Base-by-base conservation (phyloP, 2,329 filamentous ascomycete genomes). In the Botrytis byssoidea region DNA sequence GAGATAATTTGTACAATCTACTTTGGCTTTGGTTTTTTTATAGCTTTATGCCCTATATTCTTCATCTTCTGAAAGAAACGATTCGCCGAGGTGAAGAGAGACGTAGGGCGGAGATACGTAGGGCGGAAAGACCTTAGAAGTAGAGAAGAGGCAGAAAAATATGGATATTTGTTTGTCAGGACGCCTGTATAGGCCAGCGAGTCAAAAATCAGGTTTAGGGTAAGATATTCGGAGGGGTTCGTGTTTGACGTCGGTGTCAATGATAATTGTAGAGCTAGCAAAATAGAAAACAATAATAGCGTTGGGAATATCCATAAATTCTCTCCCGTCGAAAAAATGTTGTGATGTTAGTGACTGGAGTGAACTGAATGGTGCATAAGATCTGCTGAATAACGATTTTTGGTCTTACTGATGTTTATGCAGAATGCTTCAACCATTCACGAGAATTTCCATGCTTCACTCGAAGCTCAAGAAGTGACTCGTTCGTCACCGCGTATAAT, bases 361-460 rank as follows among this genome's bases (percentile, higher is more conserved):
- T n/a, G 3, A n/a, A 16, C 4, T 55, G 12, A 2, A n/a, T 32
- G n/a, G 3, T 29, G 14, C 12, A 57, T 29, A 9, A 2, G 14
- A 29, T 32, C 3, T 7, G 51, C n/a, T 29, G 12, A 32, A 57
- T 29, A 3, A 29, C 3, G 6, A 4, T 29, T 18, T n/a, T 0
- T 55, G 1, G 4, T 18, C 6, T 55, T 29, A 18, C 6, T 18
- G n/a, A 29, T 18, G n/a, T 1, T 29, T 7, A 4, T 16, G 6
- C 12, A 29, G 4, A 29, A 4, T 0, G 1, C 0, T 16, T 16
- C 12, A 57, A 9, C 6, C 29, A 5, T 14, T 8, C n/a, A 16
- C 18, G 2, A 29, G 6, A 55, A 0, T 4, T 18, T 29, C 7
- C 1, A 35, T 35, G 20, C 32, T 35, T 35, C 57, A 35, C 32